Evolutionary conservation across 805 yeast genomes (phyloP).

Genomic region (Suhomyces faveliae): DNA sequence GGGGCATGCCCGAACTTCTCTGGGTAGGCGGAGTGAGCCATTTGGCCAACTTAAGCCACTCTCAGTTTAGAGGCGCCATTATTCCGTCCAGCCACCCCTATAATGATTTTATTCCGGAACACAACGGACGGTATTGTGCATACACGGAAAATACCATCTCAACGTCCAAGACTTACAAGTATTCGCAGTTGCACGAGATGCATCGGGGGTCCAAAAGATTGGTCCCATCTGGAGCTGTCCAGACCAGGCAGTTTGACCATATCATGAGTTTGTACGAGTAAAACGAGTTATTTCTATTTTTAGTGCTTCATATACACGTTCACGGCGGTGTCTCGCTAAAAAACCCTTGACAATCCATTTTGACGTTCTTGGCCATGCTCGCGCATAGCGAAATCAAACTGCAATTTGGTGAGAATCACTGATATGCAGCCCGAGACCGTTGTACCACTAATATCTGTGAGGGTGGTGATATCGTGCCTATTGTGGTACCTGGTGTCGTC

Average conservation of each 20-base stretch:
- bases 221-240: not conserved
- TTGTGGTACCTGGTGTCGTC: constrained; percentile 65
- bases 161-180: not conserved
- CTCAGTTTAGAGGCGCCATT: constrained; percentile 8
- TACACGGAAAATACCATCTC: not conserved
- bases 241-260: not conserved
- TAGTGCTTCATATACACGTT: not conserved
- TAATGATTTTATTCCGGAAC: not conserved
- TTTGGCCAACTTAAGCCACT: not conserved
- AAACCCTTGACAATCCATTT: not conserved
- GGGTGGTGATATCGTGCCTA: constrained; percentile 45
- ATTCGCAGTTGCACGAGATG: not conserved
- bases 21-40: constrained; percentile 8
- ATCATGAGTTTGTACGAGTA: not conserved
- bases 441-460: constrained; percentile 34
- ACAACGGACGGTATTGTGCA: not conserved
- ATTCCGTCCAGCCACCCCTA: constrained; percentile 12
- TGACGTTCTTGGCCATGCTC: not conserved
- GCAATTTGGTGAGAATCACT: not conserved
- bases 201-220: not conserved
- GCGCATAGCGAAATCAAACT: not conserved
- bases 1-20: constrained; percentile 7
- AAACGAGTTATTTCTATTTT: not conserved
- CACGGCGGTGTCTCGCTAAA: not conserved
- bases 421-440: constrained; percentile 4